These are phyloP conservation scores for Plenodomus biglobosus DNA, from an alignment of 2,329 filamentous ascomycete species.

Conservation along the genomic window DNA sequence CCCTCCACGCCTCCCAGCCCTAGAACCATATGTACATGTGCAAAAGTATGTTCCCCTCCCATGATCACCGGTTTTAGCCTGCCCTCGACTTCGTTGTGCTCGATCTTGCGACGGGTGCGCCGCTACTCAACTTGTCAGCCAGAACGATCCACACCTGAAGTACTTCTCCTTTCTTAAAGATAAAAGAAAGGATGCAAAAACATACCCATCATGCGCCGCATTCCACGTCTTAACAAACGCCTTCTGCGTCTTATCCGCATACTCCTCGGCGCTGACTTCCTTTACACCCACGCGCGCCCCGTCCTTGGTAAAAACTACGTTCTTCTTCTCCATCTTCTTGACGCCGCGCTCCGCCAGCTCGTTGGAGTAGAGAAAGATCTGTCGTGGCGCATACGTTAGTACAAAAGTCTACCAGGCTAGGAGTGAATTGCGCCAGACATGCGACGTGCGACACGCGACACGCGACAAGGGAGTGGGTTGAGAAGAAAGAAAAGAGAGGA, in stretches of 20 bases:
- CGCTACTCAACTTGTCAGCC: neutral
- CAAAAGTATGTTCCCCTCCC: neutral
- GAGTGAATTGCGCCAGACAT: too few species aligned
- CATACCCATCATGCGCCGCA: constrained; percentile 31
- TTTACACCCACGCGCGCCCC: constrained; percentile 72
- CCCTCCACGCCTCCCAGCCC: too few species aligned
- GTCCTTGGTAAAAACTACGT: constrained; percentile 74
- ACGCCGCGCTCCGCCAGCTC: constrained; percentile 67
- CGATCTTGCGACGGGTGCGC: neutral
- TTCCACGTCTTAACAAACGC: constrained; percentile 57
- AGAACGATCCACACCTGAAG: too few species aligned
- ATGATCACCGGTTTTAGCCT: neutral
- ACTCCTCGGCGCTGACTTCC: constrained; percentile 67
- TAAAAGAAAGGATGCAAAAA: neutral
- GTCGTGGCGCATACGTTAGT: constrained; percentile 5
- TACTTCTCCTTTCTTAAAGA: neutral
- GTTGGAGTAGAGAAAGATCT: constrained; percentile 67
- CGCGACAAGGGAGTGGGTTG: neutral
- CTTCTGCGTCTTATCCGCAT: constrained; percentile 72
- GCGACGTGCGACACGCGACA: neutral
- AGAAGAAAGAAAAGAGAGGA: neutral
- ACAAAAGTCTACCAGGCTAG: too few species aligned
- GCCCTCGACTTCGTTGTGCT: neutral
- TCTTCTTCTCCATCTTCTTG: constrained; percentile 72
- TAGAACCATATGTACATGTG: neutral